phyloP scores from a whole-genome alignment of 352 stramenopile species.

The Pythium utonaiense region DNA sequence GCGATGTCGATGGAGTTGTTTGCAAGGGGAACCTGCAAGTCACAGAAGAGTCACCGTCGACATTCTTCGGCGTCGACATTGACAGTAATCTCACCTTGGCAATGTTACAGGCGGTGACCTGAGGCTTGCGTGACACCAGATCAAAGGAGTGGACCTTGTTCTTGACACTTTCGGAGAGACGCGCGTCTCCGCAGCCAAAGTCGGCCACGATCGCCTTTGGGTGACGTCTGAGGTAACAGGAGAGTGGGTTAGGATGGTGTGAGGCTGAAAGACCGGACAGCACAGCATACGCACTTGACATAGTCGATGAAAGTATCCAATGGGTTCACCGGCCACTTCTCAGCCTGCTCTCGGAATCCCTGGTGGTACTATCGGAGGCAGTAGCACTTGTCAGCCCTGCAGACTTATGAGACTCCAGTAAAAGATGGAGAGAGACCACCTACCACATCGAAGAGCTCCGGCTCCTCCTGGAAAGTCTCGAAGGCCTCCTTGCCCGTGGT shows the following conservation, averaged over 20 bases:
- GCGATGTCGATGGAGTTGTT: slow-evolving; percentile 91
- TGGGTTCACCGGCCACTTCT: slow-evolving; percentile 97
- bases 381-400: no score
- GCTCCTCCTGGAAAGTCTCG: slow-evolving; percentile 90
- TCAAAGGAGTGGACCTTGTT: slow-evolving; percentile 98
- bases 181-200: slow-evolving; percentile 98
- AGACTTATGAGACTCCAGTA: no score
- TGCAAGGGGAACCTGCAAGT: slow-evolving; percentile 86
- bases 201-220: slow-evolving; percentile 90
- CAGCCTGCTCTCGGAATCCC: slow-evolving; percentile 96
- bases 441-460: slow-evolving; percentile 93
- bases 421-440: no score
- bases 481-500: slow-evolving; percentile 90
- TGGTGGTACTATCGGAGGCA: slow-evolving; percentile 97
- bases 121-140: slow-evolving; percentile 90
- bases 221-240: slow-evolving; percentile 34
- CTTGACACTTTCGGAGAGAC: slow-evolving; percentile 85
- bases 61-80: no score
- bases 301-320: slow-evolving; percentile 96
- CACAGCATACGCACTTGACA: slow-evolving; percentile 80
- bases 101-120: slow-evolving; percentile 97
- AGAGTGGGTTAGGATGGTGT: background rate
- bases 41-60: no score
- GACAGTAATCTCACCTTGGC: slow-evolving; percentile 47
- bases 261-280: no score